Conservation (phyloP, 805 yeast genomes). For the Suhomyces vadensis region DNA sequence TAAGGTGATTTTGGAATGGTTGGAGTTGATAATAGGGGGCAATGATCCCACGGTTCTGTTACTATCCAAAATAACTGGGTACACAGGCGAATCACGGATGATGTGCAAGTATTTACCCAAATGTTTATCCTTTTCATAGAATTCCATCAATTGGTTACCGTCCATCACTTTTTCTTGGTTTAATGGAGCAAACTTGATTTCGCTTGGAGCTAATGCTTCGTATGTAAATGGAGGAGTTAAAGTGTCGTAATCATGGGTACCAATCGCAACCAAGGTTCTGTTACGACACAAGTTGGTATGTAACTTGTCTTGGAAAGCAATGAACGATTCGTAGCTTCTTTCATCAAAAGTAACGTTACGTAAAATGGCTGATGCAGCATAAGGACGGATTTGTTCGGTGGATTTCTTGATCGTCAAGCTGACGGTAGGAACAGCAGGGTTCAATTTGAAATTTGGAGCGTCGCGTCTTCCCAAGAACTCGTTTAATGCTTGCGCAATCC, state of each 20-base stretch:
- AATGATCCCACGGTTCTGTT: constrained; percentile 78
- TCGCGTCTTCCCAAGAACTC: constrained; percentile 74
- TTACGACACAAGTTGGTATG: constrained; percentile 96
- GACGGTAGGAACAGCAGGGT: constrained; percentile 59
- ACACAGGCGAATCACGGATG: constrained; percentile 83
- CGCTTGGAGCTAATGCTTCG: constrained; percentile 79
- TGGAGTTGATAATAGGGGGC: constrained; percentile 96
- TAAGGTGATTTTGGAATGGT: constrained; percentile 82
- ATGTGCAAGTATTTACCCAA: constrained; percentile 86
- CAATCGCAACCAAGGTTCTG: constrained; percentile 96
- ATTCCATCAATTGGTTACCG: constrained; percentile 81
- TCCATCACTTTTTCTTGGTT: constrained; percentile 69
- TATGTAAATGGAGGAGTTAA: constrained; percentile 82
- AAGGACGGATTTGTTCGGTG: constrained; percentile 78
- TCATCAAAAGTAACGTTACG: constrained; percentile 80
- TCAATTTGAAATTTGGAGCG: constrained; percentile 67
- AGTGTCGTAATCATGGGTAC: constrained; percentile 92
- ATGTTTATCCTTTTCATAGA: constrained; percentile 88
- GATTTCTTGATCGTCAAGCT: constrained; percentile 74
- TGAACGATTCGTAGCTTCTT: constrained; percentile 89
- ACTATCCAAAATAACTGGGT: constrained; percentile 85
- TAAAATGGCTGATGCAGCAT: constrained; percentile 91
- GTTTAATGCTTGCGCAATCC: constrained; percentile 92
- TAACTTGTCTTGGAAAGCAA: constrained; percentile 92
- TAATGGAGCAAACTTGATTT: constrained; percentile 71